Conservation (phyloP, 1,139 yeast genomes). For the Kodamaea suecica region DNA sequence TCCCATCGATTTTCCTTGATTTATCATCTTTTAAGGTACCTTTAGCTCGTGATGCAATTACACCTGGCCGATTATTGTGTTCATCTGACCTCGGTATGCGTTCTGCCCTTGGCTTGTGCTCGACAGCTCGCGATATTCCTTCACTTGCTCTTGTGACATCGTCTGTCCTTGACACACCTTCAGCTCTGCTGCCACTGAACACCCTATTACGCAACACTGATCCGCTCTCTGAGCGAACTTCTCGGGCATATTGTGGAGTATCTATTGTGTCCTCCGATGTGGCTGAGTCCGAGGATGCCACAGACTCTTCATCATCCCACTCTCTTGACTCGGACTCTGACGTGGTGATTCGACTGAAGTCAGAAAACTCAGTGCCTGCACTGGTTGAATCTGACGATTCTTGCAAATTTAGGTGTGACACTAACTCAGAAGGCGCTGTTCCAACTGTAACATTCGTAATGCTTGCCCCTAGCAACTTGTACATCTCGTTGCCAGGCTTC, state of each 20-base stretch:
- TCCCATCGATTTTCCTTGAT: too few species aligned
- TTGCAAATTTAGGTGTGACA: neutral
- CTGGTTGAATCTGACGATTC: constrained; percentile 1
- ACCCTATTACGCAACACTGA: neutral
- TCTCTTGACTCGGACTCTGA: constrained; percentile 1
- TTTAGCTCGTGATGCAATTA: too few species aligned
- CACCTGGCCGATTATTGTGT: too few species aligned
- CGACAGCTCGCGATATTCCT: too few species aligned
- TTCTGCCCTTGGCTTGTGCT: too few species aligned
- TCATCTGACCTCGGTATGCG: too few species aligned
- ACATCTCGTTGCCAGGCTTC: neutral
- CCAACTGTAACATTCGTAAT: constrained; percentile 7
- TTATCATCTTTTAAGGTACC: too few species aligned
- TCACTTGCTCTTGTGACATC: too few species aligned
- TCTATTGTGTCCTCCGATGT: constrained; percentile 2
- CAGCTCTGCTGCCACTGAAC: too few species aligned
- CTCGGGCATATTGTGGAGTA: neutral
- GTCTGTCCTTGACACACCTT: too few species aligned
- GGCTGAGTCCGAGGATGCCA: neutral
- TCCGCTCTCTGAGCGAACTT: neutral
- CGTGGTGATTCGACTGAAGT: constrained; percentile 2
- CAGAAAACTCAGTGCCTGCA: constrained; percentile 3
- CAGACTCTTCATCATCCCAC: neutral
- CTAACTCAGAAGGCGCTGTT: neutral
- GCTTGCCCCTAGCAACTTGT: constrained; percentile 1